Base-by-base conservation (phyloP, 257 asterid species). In the Solanum piurae region DNA sequence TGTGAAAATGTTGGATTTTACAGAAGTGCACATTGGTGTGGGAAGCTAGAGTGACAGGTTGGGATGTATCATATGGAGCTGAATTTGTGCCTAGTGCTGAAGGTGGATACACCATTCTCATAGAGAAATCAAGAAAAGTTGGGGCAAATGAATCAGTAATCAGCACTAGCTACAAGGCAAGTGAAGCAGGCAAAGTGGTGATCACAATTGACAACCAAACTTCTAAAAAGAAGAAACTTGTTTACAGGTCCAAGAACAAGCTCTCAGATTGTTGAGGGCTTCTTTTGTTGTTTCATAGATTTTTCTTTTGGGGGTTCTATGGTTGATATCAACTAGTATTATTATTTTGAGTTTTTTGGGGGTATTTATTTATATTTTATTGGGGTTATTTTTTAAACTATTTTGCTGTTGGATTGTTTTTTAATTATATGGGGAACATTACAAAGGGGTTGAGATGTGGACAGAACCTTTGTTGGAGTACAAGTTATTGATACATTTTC, bases 1-100 rank as follows among this genome's bases (percentile, higher is more conserved):
- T 21, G 52, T 52, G 44, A 40, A 73, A 46, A 58, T 23, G 31
- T 75, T 83, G 87, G 46, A 74, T 86, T 21, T 38, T 89, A 88
- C 93, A 95, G 99, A 92, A 89, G n/a, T 74, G 93, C 85, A 94
- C 91, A 58, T 87, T 95, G 88, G 93, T 89, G 12, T 96, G 99
- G 99, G 98, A 96, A 91, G 97, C 90, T 31, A 93, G 99, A 88
- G 98, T 96, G 23, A 88, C 93, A 3, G 99, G 99, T 1, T 95
- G 98, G 98, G 99, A 96, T 7, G 92, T 94, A 1, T 89, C 94
- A 12, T 94, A 96, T 31, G 98, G 98, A 46, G 99, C 98, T 18
- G 99, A 96, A 89, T 96, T 95, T 46, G 98, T 93, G 29, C 99
- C 99, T 0, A 88, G 90, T 23, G 90, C 91, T 1, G 98, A 96